These are phyloP conservation scores for Diutina rugosa DNA, from an alignment of 1,139 yeast species.

Conservation along the genomic window DNA sequence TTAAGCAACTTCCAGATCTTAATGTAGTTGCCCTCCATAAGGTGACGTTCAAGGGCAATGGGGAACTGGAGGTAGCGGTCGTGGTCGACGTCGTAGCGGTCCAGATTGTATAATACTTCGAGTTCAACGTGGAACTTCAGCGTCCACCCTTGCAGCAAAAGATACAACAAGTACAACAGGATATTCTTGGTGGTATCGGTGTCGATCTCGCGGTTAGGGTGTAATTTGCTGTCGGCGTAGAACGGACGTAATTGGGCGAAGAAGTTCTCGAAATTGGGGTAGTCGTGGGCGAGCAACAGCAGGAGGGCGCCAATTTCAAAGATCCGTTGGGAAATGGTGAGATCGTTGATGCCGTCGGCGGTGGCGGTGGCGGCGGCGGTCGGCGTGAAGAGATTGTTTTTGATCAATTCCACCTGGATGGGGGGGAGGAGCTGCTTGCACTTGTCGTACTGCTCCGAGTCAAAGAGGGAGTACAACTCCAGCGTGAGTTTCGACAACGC, in stretches of 20 bases:
- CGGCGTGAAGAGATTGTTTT: constrained; percentile 72
- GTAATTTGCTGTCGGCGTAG: constrained; percentile 38
- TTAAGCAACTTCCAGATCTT: constrained; percentile 76
- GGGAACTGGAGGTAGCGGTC: constrained; percentile 68
- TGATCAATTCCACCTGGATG: constrained; percentile 67
- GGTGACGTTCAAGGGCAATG: constrained; percentile 77
- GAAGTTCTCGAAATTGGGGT: constrained; percentile 56
- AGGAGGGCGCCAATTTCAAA: constrained; percentile 81
- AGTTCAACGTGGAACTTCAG: constrained; percentile 84
- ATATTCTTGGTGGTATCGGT: constrained; percentile 56
- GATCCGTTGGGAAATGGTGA: constrained; percentile 66
- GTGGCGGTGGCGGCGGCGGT: constrained; percentile 22
- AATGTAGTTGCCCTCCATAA: constrained; percentile 94
- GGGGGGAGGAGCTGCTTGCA: constrained; percentile 56
- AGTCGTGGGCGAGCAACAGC: constrained; percentile 51
- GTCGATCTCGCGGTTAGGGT: constrained; percentile 37
- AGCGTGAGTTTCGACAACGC: constrained; percentile 44
- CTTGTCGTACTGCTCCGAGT: constrained; percentile 42
- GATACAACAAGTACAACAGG: constrained; percentile 62
- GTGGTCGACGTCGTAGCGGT: constrained; percentile 27
- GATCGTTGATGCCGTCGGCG: constrained; percentile 45
- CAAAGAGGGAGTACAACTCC: constrained; percentile 54
- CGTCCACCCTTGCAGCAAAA: constrained; percentile 73
- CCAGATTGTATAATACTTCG: constrained; percentile 50
- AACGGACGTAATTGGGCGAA: constrained; percentile 70